These are phyloP conservation scores for Endotrypanum monterogeii DNA, from an alignment of 208 protist genomes.

Conservation along the genomic window DNA sequence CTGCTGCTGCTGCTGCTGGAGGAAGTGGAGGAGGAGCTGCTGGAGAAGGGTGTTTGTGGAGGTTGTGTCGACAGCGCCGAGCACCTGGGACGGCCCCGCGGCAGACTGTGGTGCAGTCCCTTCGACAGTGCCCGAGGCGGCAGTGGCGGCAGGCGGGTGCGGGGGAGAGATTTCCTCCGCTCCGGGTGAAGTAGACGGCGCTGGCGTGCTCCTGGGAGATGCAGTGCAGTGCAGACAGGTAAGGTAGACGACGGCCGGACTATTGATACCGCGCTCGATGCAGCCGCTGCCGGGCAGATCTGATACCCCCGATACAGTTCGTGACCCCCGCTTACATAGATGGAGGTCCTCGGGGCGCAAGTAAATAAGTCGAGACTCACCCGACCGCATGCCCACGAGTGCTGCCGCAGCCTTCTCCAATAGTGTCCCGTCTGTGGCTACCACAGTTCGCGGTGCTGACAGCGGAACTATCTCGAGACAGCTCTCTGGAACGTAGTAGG, in stretches of 20 bases:
- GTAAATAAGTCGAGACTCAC: slow-evolving; percentile 49
- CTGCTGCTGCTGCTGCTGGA: slow-evolving; percentile 29
- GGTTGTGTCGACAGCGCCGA: not conserved
- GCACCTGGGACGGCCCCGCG: slow-evolving; percentile 1
- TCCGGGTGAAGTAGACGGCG: not conserved
- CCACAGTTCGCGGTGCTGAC: slow-evolving; percentile 39
- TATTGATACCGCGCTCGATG: not conserved
- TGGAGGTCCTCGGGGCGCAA: slow-evolving; percentile 39
- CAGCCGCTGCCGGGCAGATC: not conserved
- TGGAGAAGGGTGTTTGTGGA: slow-evolving; percentile 36
- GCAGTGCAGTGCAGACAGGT: slow-evolving; percentile 13
- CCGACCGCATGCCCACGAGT: slow-evolving; percentile 48
- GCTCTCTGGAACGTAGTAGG: slow-evolving; percentile 43
- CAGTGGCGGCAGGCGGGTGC: not conserved
- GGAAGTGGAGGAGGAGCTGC: slow-evolving; percentile 48
- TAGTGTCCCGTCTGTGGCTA: slow-evolving; percentile 33
- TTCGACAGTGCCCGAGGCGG: not conserved
- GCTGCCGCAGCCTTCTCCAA: slow-evolving; percentile 51
- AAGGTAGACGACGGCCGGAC: slow-evolving; percentile 27
- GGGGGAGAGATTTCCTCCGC: not conserved
- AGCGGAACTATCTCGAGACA: slow-evolving; percentile 43
- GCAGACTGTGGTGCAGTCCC: not conserved
- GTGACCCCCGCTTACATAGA: slow-evolving; percentile 31
- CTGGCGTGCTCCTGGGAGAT: not conserved
- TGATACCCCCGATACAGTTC: slow-evolving; percentile 15